Evolutionary conservation across 2,329 filamentous ascomycete species (phyloP).

Genomic region (Phaeophleospora eucalypticola): DNA sequence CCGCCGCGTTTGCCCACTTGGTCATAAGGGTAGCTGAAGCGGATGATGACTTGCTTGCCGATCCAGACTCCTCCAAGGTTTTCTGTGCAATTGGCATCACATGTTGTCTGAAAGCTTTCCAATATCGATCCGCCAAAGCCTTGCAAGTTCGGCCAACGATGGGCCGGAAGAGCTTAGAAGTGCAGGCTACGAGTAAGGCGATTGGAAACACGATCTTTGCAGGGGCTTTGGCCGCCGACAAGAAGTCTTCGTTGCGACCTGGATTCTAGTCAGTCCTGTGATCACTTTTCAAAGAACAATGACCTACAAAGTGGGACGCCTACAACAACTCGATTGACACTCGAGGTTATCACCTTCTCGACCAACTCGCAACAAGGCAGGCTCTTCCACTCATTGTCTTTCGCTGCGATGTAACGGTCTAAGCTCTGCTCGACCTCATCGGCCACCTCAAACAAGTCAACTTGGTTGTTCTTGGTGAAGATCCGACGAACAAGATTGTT

Average conservation of each 20-base stretch:
- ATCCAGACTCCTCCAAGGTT: neutral
- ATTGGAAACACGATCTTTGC: neutral
- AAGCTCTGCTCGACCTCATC: neutral
- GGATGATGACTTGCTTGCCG: neutral
- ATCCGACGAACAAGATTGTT: neutral
- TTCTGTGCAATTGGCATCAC: neutral
- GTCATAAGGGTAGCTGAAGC: neutral
- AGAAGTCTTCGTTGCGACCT: neutral
- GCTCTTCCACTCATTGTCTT: neutral
- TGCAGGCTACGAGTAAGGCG: neutral
- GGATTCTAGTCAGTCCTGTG: neutral
- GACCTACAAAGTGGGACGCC: neutral
- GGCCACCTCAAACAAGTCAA: neutral
- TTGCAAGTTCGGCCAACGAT: neutral
- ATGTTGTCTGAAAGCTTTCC: neutral
- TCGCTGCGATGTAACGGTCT: neutral
- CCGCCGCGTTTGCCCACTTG: neutral
- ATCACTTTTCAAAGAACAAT: neutral
- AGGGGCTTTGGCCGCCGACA: neutral
- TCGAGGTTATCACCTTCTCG: neutral
- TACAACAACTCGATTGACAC: neutral
- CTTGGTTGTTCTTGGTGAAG: neutral
- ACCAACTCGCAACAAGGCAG: neutral
- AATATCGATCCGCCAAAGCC: neutral
- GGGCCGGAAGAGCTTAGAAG: neutral